A percentile compares a stretch with the other conserved stretches of the same genome.
These are phyloP conservation scores for Pelargonium citronellum DNA, from an alignment of 441 rosid genomes.

Conservation along the genomic window DNA sequence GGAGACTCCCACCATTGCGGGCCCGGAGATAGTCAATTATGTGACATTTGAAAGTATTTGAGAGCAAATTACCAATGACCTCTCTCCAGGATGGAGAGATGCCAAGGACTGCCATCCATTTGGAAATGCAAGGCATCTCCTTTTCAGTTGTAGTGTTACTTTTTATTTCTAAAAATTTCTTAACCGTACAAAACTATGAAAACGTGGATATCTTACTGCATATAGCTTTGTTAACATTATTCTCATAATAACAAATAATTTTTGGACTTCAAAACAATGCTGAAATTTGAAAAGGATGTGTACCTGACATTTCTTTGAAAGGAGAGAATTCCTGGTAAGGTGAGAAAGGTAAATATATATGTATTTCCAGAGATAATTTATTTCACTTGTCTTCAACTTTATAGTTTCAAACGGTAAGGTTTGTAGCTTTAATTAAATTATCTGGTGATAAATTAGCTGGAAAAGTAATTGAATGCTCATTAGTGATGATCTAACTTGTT, in stretches of 20 bases:
- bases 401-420: background rate
- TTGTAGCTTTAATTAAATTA: background rate
- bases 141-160: background rate
- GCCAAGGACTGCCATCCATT: background rate
- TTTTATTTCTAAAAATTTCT: no score
- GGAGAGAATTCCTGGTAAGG: background rate
- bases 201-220: background rate
- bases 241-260: background rate
- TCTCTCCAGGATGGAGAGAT: background rate
- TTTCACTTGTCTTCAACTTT: background rate
- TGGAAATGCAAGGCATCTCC: background rate
- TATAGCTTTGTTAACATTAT: background rate
- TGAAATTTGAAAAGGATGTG: background rate
- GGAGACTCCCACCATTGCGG: background rate
- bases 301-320: background rate
- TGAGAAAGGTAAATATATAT: background rate
- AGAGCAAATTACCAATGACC: background rate
- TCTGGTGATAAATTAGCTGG: background rate
- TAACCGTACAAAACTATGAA: background rate
- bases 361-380: background rate
- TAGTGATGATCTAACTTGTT: background rate
- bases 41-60: background rate
- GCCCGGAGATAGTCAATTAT: background rate
- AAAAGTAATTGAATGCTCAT: background rate
- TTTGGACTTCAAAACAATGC: background rate